Evolutionary conservation across 768 basidiomycete species (phyloP).

Genomic region (Kwoniella botswanensis): DNA sequence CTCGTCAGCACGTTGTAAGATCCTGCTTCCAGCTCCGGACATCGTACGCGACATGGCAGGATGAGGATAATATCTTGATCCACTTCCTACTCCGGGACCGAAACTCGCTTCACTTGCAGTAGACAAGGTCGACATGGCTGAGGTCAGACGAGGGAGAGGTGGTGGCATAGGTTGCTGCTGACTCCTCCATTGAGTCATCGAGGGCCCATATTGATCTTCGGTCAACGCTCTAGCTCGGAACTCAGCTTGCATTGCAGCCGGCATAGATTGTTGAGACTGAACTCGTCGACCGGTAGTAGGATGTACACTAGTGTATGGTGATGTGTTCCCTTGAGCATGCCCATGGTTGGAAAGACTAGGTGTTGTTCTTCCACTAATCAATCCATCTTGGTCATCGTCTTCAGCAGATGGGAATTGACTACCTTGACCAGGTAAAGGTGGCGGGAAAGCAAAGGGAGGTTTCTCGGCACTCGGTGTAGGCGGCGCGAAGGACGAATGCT

Average conservation of each 20-base stretch:
- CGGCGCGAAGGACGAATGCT: constrained; percentile 55
- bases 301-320: constrained; percentile 68
- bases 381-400: constrained; percentile 57
- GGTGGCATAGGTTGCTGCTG: constrained; percentile 61
- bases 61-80: not conserved
- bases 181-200: constrained; percentile 70
- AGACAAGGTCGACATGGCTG: constrained; percentile 52
- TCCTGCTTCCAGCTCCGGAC: constrained; percentile 15
- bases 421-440: constrained; percentile 39
- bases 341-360: constrained; percentile 35
- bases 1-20: constrained; percentile 39
- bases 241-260: constrained; percentile 65
- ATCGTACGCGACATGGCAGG: constrained; percentile 26
- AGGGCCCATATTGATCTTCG: constrained; percentile 69
- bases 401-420: constrained; percentile 58
- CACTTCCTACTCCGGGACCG: constrained; percentile 20
- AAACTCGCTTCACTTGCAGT: constrained; percentile 47
- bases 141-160: constrained; percentile 51
- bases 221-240: constrained; percentile 70
- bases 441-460: constrained; percentile 49
- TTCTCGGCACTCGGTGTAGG: constrained; percentile 51
- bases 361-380: constrained; percentile 44
- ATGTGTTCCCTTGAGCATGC: constrained; percentile 10
- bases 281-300: constrained; percentile 69
- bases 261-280: constrained; percentile 66